These are phyloP conservation scores for Selaginella tamariscina DNA, from an alignment of 75 land plant genomes.

Conservation along the genomic window DNA sequence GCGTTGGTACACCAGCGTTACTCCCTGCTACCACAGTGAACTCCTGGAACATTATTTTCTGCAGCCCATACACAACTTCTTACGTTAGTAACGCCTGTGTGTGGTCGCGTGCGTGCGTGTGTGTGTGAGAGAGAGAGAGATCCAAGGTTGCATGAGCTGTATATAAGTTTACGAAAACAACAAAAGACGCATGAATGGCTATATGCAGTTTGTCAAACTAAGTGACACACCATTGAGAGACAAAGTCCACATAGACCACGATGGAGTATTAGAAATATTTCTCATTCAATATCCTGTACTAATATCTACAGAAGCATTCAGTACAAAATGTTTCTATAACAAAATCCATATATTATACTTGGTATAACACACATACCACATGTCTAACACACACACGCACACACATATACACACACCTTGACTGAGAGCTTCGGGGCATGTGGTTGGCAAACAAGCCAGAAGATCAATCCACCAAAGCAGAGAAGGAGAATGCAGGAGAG, in stretches of 20 bases:
- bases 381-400: too few relatives aligned
- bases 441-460: constrained; percentile 11
- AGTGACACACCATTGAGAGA: too few relatives aligned
- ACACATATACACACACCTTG: background rate
- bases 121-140: background rate
- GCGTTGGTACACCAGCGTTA: background rate
- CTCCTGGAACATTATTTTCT: constrained; percentile 8
- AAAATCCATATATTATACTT: too few relatives aligned
- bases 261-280: too few relatives aligned
- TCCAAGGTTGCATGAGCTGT: background rate
- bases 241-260: too few relatives aligned
- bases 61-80: background rate
- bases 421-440: constrained; percentile 2
- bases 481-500: constrained; percentile 5
- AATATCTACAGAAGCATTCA: too few relatives aligned
- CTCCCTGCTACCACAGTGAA: constrained; percentile 7
- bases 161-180: background rate
- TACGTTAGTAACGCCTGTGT: background rate
- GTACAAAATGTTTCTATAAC: too few relatives aligned
- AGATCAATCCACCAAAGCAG: background rate
- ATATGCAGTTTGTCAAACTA: too few relatives aligned
- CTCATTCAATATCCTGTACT: too few relatives aligned
- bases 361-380: too few relatives aligned
- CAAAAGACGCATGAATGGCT: too few relatives aligned
- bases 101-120: background rate